Evolutionary conservation across 2,329 filamentous ascomycete species (phyloP), one percentile per base, ranked within the genome.

Genomic region (Orbilia javanica): DNA sequence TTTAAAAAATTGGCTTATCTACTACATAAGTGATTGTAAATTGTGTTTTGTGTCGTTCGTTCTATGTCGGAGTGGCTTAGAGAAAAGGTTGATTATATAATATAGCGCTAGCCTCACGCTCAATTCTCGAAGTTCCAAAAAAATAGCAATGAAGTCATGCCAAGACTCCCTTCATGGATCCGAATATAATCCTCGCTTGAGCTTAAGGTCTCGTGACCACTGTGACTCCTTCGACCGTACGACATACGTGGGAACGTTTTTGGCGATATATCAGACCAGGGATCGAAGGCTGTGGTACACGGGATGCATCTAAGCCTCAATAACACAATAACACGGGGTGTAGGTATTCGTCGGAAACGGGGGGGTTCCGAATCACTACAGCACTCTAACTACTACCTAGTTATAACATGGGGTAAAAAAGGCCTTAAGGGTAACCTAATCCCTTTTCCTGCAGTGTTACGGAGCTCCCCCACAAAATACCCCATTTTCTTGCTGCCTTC

Each of bases 241-340:
- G 34, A 11, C 4, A 20, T 25, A 25, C 46, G 20, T 11, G 15
- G 10, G 18, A 4, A 11, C 10, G 20, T 22, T 31, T 42, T 60
- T 60, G 55, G 18, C 11, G 55, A 60, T 42, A 60, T 42, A 60
- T 27, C 55, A 60, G 34, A 42, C 18, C 13, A 8, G 34, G 20
- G 20, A 25, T 2, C 18, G 4, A 22, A 20, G 20, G 34, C 13
- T 42, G 55, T 60, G 31, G 20, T 42, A 60, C 20, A 15, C 27
- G 20, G 42, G 11, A 42, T 60, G 34, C 34, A 60, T 60, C 55
- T 60, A 60, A 60, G 55, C 55, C 55, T 60, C 55, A 60, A 11
- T n/a, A 60, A 11, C 8, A 39, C 31, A 39, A 22, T 42, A n/a
- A n/a, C n/a, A n/a, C n/a, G n/a, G n/a, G n/a, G n/a, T n/a, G n/a